Conservation (phyloP, 768 basidiomycete genomes). For the Phylloporus arenicola region DNA sequence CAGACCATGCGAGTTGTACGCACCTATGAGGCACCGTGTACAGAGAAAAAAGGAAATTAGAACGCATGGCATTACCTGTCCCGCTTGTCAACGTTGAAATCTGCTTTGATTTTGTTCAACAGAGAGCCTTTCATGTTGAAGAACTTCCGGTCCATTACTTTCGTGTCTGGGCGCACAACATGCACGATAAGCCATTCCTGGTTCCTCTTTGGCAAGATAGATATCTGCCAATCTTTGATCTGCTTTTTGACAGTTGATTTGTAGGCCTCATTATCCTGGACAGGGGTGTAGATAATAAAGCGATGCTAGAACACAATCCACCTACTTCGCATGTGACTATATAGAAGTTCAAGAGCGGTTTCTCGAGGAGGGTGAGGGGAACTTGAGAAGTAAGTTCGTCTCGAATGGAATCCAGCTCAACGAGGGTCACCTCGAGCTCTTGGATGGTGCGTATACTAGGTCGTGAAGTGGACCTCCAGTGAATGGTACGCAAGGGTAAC, state of each 20-base stretch:
- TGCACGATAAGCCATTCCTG: slow-evolving; percentile 95
- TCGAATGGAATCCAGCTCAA: slow-evolving; percentile 59
- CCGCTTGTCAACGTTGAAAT: slow-evolving; percentile 85
- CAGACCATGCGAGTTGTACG: slow-evolving; percentile 73
- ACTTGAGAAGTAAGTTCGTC: slow-evolving; percentile 75
- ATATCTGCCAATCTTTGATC: slow-evolving; percentile 86
- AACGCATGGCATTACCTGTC: slow-evolving; percentile 50
- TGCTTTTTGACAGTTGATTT: slow-evolving; percentile 72
- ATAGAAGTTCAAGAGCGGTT: slow-evolving; percentile 81
- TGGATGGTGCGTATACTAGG: slow-evolving; percentile 82
- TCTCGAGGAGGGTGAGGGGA: slow-evolving; percentile 74
- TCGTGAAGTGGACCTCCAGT: slow-evolving; percentile 80
- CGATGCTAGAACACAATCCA: neutral
- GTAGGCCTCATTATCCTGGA: slow-evolving; percentile 67
- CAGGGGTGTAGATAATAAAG: slow-evolving; percentile 6
- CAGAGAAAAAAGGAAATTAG: slow-evolving; percentile 4
- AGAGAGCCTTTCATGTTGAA: slow-evolving; percentile 84
- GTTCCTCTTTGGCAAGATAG: slow-evolving; percentile 61
- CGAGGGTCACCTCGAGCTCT: slow-evolving; percentile 73
- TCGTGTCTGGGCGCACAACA: slow-evolving; percentile 68
- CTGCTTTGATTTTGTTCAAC: slow-evolving; percentile 83
- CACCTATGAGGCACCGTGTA: slow-evolving; percentile 47
- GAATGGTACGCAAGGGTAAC: slow-evolving; percentile 81
- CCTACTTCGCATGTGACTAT: slow-evolving; percentile 85
- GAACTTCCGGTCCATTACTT: slow-evolving; percentile 54